These are phyloP conservation scores for Aspergillus phoenicis DNA, from an alignment of 2,329 filamentous ascomycete species.

Conservation along the genomic window DNA sequence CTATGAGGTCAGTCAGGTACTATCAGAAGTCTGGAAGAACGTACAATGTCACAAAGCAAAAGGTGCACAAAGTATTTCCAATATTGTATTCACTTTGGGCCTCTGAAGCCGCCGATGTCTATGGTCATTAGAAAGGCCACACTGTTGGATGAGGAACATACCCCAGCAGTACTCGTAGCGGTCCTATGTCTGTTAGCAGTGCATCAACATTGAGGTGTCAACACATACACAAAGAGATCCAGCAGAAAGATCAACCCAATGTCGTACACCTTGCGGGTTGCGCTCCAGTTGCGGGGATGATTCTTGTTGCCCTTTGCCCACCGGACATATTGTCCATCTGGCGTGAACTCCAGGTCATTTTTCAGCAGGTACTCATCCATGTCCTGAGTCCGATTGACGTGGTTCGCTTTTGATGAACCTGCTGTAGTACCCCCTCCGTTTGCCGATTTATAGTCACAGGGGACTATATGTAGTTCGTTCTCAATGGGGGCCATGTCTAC, in stretches of 20 bases:
- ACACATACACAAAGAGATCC: conserved; percentile 25
- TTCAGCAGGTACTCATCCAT: not conserved
- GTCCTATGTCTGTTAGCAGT: conserved; percentile 13
- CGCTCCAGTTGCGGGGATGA: conserved; percentile 29
- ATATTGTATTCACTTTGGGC: conserved; percentile 20
- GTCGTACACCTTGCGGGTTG: conserved; percentile 26
- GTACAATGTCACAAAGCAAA: conserved; percentile 22
- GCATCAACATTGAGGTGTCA: not conserved
- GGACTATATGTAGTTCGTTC: too few relatives aligned
- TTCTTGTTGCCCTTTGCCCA: conserved; percentile 21
- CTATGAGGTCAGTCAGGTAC: conserved; percentile 16
- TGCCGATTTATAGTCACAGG: too few relatives aligned
- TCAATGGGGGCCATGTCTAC: not conserved
- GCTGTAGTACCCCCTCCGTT: too few relatives aligned
- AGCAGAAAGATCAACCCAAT: conserved; percentile 26
- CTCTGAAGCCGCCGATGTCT: conserved; percentile 21
- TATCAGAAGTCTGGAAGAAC: not conserved
- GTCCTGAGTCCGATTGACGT: too few relatives aligned
- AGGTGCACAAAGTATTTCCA: conserved; percentile 13
- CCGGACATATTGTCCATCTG: conserved; percentile 18
- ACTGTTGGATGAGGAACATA: conserved; percentile 2
- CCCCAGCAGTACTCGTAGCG: conserved; percentile 17
- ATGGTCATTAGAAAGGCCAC: not conserved
- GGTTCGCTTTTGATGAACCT: too few relatives aligned
- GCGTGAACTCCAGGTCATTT: conserved; percentile 20